Base-by-base conservation (phyloP, 441 rosid genomes). In the Pelargonium myrrhifolium region DNA sequence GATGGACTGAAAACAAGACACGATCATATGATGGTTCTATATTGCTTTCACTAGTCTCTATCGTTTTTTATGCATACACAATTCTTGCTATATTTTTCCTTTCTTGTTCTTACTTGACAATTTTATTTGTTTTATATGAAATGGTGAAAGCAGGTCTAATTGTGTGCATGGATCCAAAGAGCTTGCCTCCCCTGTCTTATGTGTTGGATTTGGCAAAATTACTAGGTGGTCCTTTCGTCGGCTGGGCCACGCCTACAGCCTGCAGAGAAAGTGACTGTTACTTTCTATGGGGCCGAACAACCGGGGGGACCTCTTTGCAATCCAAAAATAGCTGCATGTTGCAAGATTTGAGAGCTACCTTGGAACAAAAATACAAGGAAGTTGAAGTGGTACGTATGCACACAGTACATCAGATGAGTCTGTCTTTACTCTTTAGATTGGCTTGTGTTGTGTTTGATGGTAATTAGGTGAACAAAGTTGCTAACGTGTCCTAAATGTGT, bases 361-460 rank as follows among this genome's bases (percentile, higher is more conserved):
- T n/a, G 3, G 55, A 47, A 47, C 55, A 47, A 47, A 47, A 47
- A 47, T 47, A 47, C 55, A 47, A 47, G 55, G 18, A 47, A 43
- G 49, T 43, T 14, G 55, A 12, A 12, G 8, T 3, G 55, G 17
- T 47, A 12, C 14, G 55, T 43, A 10, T 8, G 8, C 49, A 12
- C 49, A 43, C 14, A 3, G 6, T 8, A 6, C 17, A n/a, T 47
- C 18, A 47, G 55, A 18, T 47, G 17, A 47, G n/a, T 43, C 12
- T 47, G 55, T 47, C 21, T 56, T 64, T 12, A 14, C 72, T 62
- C 21, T 14, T 40, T 9, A 47, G 65, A 10, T 70, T 89, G 98
- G 86, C 87, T 20, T 86, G 83, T 77, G 78, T 85, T 1, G 84
- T 85, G 77, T 43, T 43, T 43, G 49, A 47, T n/a, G 55, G 20